Conservation (phyloP, 1,284 basidiomycete genomes). For the Austroboletus niveus region DNA sequence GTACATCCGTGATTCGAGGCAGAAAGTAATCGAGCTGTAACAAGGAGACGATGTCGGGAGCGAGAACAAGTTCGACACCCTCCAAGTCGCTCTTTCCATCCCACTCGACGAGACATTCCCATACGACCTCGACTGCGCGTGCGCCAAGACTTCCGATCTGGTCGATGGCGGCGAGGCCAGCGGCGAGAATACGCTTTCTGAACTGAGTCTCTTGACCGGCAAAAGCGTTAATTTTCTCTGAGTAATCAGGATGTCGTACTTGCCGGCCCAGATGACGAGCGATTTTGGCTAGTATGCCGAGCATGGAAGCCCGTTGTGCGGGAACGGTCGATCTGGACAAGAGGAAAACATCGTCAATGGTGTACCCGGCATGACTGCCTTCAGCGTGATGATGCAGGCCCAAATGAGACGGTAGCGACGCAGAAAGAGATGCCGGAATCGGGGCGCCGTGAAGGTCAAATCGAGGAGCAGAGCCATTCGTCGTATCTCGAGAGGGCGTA, state of each 20-base stretch:
- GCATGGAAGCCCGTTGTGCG: constrained; percentile 81
- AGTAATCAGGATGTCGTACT: constrained; percentile 23
- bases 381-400: constrained; percentile 92
- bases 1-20: constrained; percentile 43
- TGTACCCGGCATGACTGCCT: constrained; percentile 79
- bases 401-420: constrained; percentile 71
- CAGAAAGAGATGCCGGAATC: constrained; percentile 52
- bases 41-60: constrained; percentile 37
- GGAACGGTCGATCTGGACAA: constrained; percentile 81
- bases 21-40: constrained; percentile 58
- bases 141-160: constrained; percentile 69
- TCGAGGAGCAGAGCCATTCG: constrained; percentile 40
- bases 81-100: constrained; percentile 43
- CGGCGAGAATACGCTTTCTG: constrained; percentile 58
- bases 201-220: constrained; percentile 44
- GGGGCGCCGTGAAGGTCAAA: constrained; percentile 76
- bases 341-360: constrained; percentile 82
- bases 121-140: constrained; percentile 65
- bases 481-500: constrained; percentile 23
- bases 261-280: constrained; percentile 41
- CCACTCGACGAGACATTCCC: constrained; percentile 69
- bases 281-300: constrained; percentile 70
- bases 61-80: constrained; percentile 41
- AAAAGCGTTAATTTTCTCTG: constrained; percentile 40
- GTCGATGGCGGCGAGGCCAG: constrained; percentile 60